A percentile compares a stretch with the other conserved stretches of the same genome.
phyloP scores from a whole-genome alignment of 163 green algal species.

The Coccomyxa subellipsoidea region DNA sequence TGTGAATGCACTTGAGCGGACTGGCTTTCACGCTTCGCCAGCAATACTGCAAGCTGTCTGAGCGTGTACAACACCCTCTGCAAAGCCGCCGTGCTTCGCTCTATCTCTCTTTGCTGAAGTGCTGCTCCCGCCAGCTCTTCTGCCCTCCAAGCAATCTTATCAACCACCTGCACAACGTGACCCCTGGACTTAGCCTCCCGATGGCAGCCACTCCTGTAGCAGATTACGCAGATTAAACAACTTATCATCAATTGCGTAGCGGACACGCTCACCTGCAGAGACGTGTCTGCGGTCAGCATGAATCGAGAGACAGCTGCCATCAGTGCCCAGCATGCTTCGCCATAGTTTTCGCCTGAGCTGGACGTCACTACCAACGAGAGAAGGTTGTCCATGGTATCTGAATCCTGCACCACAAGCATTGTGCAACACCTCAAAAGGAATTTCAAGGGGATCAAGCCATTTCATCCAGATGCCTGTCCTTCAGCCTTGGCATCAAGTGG shows the following conservation, averaged over 20 bases:
- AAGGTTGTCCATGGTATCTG: not conserved
- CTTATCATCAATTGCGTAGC: not conserved
- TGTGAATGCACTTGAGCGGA: not conserved
- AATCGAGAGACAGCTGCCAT: not conserved
- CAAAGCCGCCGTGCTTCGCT: not conserved
- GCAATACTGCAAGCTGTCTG: not conserved
- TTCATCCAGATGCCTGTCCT: too few species aligned
- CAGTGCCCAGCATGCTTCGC: not conserved
- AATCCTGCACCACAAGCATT: not conserved
- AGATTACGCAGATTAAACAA: too few species aligned
- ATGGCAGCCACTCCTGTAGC: too few species aligned
- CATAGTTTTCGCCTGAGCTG: not conserved
- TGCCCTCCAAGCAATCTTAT: not conserved
- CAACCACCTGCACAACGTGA: not conserved
- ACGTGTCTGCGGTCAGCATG: not conserved
- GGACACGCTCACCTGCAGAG: not conserved
- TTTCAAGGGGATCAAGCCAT: too few species aligned
- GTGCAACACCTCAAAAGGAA: too few species aligned
- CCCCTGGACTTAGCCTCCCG: not conserved
- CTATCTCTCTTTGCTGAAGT: not conserved
- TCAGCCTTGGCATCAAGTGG: too few species aligned
- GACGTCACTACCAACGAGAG: not conserved
- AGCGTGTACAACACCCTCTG: not conserved
- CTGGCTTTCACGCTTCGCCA: not conserved
- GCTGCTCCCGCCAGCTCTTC: not conserved